These are phyloP conservation scores for Diplodia scrobiculata DNA, from an alignment of 2,329 filamentous ascomycete species.

Conservation along the genomic window DNA sequence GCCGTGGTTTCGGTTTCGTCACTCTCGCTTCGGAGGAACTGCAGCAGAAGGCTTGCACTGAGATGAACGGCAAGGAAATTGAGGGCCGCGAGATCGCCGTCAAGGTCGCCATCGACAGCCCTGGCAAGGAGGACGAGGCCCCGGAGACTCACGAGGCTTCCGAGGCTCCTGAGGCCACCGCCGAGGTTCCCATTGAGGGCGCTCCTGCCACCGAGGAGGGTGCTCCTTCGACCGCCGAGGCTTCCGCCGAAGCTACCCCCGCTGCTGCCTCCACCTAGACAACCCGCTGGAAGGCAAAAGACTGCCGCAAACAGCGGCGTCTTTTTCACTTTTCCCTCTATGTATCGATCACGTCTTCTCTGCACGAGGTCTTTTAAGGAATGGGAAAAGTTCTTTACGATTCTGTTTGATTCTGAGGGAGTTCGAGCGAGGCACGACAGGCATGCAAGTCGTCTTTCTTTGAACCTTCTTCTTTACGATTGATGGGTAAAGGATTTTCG, in stretches of 20 bases:
- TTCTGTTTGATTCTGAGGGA: conserved; percentile 29
- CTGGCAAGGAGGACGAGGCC: conserved; percentile 92
- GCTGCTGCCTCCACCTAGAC: conserved; percentile 23
- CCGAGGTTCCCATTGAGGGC: conserved; percentile 51
- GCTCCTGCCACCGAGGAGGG: conserved; percentile 41
- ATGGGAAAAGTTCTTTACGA: conserved; percentile 28
- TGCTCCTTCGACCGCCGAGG: conserved; percentile 30
- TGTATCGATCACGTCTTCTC: conserved; percentile 27
- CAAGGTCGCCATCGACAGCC: conserved; percentile 99
- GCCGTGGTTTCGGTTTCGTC: conserved; percentile 97
- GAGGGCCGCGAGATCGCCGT: conserved; percentile 98
- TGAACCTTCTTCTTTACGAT: conserved; percentile 21
- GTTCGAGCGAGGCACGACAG: conserved; percentile 28
- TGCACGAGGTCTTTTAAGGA: conserved; percentile 28
- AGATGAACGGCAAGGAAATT: conserved; percentile 99
- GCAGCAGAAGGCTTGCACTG: conserved; percentile 92
- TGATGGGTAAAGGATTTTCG: conserved; percentile 27
- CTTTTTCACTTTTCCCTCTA: conserved; percentile 19
- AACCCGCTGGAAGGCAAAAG: neutral
- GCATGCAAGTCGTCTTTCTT: conserved; percentile 28
- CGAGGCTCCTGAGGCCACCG: conserved; percentile 50
- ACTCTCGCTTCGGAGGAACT: conserved; percentile 92
- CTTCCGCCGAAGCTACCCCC: conserved; percentile 29
- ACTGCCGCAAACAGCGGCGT: conserved; percentile 12
- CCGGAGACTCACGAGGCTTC: conserved; percentile 47